Evolutionary conservation across 1,139 yeast species (phyloP), one percentile per base, ranked within the genome.

Genomic region (Pichia cactophila): DNA sequence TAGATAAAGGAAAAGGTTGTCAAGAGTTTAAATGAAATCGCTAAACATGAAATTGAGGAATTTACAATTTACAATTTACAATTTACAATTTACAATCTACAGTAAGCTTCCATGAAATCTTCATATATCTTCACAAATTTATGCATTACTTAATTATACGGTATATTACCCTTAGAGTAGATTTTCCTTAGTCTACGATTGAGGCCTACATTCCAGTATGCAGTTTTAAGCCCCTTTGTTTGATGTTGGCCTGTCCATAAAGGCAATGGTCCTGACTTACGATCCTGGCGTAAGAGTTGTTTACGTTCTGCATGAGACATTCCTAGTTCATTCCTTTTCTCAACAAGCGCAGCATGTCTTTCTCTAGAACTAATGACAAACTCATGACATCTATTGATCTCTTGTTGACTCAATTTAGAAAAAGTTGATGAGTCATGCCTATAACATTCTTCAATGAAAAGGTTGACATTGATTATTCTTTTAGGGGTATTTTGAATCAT

Each of bases 401-500:
- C 96, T 43, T 81, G 88, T 60, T 89, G 96, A 29, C 86, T 81
- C 38, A 85, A 74, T 50, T 84, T 80, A 57, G 83, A 83, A 42
- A 58, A 61, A 23, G 49, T 44, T 16, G 63, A 57, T 23, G 49
- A 49, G n/a, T 48, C 54, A 9, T 44, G 36, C 66, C 83, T 87
- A 39, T 72, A 71, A 57, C 95, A 83, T 51, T 78, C 74, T 56
- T 84, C 90, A 60, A 92, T 73, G 46, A 92, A 70, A 5, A 68
- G 65, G 54, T 83, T 79, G 1, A 95, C 89, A 64, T 90, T 88
- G 3, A 86, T 59, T 23, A 88, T 63, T 33, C 75, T 69, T 58
- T 84, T 86, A 6, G 98, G 98, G 42, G 76, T 78, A 54, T 84
- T 81, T 65, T 92, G 98, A 61, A 92, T 78, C 45, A 81, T 73